Evolutionary conservation across 495 filamentous ascomycete species (phyloP).

Genomic region (Penicillium longicatenatum): DNA sequence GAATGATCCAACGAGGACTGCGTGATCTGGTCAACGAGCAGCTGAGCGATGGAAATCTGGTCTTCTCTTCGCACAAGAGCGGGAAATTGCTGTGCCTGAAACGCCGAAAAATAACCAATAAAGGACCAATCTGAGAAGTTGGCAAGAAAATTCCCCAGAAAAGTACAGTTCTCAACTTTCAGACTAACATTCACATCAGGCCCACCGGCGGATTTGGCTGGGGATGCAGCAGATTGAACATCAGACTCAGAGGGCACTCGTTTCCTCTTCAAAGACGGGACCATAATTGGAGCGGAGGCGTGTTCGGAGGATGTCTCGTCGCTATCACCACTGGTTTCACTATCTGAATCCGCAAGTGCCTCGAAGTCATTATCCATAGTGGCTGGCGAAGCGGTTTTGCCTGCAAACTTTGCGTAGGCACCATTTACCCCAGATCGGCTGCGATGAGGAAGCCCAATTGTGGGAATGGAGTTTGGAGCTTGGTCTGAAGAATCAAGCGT

Average conservation of each 20-base stretch:
- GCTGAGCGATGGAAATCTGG: slow-evolving; percentile 48
- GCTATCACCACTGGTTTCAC: slow-evolving; percentile 36
- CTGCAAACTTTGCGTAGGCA: slow-evolving; percentile 3
- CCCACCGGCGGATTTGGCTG: slow-evolving; percentile 27
- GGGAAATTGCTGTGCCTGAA: slow-evolving; percentile 35
- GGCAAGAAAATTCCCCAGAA: slow-evolving; percentile 48
- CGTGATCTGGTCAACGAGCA: slow-evolving; percentile 51
- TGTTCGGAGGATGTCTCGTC: slow-evolving; percentile 31
- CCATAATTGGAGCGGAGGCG: slow-evolving; percentile 18
- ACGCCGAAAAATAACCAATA: slow-evolving; percentile 44
- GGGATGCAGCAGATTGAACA: slow-evolving; percentile 32
- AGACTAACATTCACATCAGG: slow-evolving; percentile 19
- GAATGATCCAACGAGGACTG: slow-evolving; percentile 49
- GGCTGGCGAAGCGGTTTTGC: slow-evolving; percentile 15
- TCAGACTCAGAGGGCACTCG: slow-evolving; percentile 41
- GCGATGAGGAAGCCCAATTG: slow-evolving; percentile 41
- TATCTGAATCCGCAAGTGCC: slow-evolving; percentile 33
- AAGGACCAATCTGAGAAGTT: slow-evolving; percentile 50
- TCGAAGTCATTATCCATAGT: slow-evolving; percentile 7
- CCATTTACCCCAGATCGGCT: slow-evolving; percentile 11
- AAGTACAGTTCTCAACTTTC: slow-evolving; percentile 38
- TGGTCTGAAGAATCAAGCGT: slow-evolving; percentile 9
- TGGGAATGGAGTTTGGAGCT: slow-evolving; percentile 37
- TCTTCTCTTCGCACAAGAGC: slow-evolving; percentile 39
- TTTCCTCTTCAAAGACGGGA: slow-evolving; percentile 43